Base-by-base conservation (phyloP, 2,329 filamentous ascomycete species). In the Scedosporium dehoogii region DNA sequence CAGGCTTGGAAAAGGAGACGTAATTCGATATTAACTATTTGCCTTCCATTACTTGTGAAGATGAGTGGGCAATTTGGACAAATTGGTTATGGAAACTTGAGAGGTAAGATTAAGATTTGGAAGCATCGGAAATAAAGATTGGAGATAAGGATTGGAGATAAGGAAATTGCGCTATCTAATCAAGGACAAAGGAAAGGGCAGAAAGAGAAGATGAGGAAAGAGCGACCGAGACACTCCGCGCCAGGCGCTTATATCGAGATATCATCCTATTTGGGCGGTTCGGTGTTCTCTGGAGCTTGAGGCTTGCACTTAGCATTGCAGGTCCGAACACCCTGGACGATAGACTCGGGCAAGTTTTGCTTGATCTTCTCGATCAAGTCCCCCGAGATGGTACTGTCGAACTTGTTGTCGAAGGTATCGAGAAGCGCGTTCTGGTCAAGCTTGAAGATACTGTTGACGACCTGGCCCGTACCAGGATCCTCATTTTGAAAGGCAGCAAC, bases 391-490 rank as follows among this genome's bases (percentile, higher is more conserved):
- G 33, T 10, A 3, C 3, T 6, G 33, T 14, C 33, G 38, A 51
- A 27, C 64, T 82, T 75, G 48, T 74, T 74, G 23, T 79, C 80
- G 59, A 80, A 76, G 6, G 77, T 73, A 38, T 79, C 79, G 57
- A 75, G 72, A 25, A 83, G 73, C 48, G 81, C 70, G 64, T 79
- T 74, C 59, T 74, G 70, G 63, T 73, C 72, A 58, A 82, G 69
- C n/a, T 74, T 73, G 65, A 84, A 79, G 59, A 79, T 73, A 68
- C 79, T 77, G 68, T 84, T 77, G 46, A 78, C 76, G 58, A 79
- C 70, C 70, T 81, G 78, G 59, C 78, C 75, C n/a, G 78, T 74
- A 53, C 81, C 81, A 33, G 79, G 79, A 69, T 84, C 81, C 68
- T 83, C 80, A 55, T 69, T 69, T 55, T 74, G 74, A 67, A 82